Evolutionary conservation across 441 rosid species (phyloP).

Genomic region (Codiaeum variegatum): DNA sequence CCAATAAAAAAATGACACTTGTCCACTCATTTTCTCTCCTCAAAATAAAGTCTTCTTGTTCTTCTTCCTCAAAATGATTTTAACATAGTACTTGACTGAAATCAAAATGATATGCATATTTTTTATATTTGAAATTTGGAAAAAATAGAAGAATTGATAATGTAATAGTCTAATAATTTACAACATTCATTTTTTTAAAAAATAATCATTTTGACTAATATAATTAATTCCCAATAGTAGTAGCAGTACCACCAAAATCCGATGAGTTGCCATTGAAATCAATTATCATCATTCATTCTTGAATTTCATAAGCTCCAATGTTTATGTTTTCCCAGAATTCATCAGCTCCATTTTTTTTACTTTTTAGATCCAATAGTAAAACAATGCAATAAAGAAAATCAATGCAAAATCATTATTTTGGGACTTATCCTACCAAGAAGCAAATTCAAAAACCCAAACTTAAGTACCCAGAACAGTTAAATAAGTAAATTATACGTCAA

Average conservation of each 20-base stretch:
- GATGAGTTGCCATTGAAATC: slow-evolving; percentile 36
- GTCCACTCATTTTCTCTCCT: no score
- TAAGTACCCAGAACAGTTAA: background rate
- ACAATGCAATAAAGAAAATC: background rate
- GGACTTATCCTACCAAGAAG: background rate
- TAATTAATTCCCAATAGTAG: background rate
- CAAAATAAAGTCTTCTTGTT: no score
- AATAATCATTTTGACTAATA: no score
- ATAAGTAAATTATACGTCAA: background rate
- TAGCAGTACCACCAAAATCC: slow-evolving; percentile 34
- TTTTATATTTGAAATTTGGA: no score
- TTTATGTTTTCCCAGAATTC: slow-evolving; percentile 29
- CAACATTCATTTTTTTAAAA: no score
- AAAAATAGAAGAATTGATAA: no score
- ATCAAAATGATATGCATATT: no score
- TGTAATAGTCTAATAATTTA: no score
- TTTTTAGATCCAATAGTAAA: slow-evolving; percentile 7
- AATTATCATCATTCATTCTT: slow-evolving; percentile 41
- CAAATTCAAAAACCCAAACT: background rate
- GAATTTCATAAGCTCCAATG: slow-evolving; percentile 32
- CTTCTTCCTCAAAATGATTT: no score
- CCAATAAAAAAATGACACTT: no score
- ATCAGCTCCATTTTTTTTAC: slow-evolving; percentile 18
- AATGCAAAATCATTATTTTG: background rate
- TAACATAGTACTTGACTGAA: no score